phyloP scores from a whole-genome alignment of 78 protist genomes.

The Polysphondylium violaceum region DNA sequence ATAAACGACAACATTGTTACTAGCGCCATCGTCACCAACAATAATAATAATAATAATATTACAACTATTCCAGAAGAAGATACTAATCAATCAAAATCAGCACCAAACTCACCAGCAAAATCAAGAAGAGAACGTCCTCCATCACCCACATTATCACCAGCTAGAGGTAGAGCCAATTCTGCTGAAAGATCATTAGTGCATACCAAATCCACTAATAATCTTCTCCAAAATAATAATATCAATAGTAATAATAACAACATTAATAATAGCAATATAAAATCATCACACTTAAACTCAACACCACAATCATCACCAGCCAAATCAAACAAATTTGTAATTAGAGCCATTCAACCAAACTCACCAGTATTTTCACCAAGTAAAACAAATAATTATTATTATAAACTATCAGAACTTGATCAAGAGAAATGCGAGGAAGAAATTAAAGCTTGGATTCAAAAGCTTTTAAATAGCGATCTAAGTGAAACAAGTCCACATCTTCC shows the following conservation, averaged over 20 bases:
- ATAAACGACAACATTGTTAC: not conserved
- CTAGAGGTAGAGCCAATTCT: not conserved
- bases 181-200: not conserved
- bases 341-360: not conserved
- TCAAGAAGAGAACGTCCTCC: not conserved
- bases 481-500: slow-evolving; percentile 12
- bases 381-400: not conserved
- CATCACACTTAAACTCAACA: no score
- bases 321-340: not conserved
- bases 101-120: slow-evolving; percentile 32
- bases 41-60: not conserved
- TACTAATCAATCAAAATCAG: not conserved
- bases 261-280: no score
- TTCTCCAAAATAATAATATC: no score
- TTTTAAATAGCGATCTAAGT: not conserved
- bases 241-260: no score
- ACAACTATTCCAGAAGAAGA: not conserved
- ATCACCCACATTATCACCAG: not conserved
- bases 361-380: slow-evolving; percentile 1
- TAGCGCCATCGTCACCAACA: not conserved
- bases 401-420: slow-evolving; percentile 7
- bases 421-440: slow-evolving; percentile 35
- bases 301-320: not conserved
- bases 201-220: not conserved
- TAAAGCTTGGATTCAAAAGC: slow-evolving; percentile 29